Evolutionary conservation across 345 rosid species (phyloP).

Genomic region (Stellera chamaejasme): DNA sequence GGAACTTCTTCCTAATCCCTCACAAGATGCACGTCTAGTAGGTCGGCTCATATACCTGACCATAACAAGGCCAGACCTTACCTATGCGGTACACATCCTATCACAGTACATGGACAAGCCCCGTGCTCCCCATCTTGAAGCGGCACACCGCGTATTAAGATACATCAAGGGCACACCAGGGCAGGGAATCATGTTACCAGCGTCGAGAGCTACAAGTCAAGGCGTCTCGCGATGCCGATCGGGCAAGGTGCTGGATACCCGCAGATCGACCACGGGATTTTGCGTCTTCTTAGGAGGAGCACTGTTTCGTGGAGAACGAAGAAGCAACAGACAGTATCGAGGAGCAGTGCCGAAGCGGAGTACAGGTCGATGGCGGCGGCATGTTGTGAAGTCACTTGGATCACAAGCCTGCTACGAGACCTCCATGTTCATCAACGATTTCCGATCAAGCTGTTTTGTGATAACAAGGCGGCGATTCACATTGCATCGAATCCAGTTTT

Average conservation of each 20-base stretch:
- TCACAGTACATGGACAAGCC: constrained; percentile 4
- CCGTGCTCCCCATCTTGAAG: background rate
- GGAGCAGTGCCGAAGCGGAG: background rate
- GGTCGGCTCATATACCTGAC: background rate
- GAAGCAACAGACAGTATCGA: constrained; percentile 1
- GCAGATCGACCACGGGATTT: background rate
- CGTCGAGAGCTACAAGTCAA: background rate
- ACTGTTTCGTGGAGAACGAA: background rate
- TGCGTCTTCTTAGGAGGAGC: background rate
- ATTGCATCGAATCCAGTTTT: too few relatives aligned
- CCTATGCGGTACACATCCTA: background rate
- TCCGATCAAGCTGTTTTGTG: too few relatives aligned
- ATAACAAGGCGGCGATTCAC: too few relatives aligned
- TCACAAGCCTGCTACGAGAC: background rate
- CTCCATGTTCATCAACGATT: too few relatives aligned
- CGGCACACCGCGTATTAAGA: background rate
- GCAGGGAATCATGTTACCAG: background rate
- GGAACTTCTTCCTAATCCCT: background rate
- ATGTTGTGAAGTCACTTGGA: constrained; percentile 1
- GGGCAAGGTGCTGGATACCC: background rate
- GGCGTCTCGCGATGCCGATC: constrained; percentile 4
- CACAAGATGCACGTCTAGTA: background rate
- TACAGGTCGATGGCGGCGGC: constrained; percentile 6
- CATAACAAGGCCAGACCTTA: background rate
- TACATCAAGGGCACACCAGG: background rate